These are phyloP conservation scores for Boletus rubropictus DNA, from an alignment of 768 basidiomycete genomes.

Conservation along the genomic window DNA sequence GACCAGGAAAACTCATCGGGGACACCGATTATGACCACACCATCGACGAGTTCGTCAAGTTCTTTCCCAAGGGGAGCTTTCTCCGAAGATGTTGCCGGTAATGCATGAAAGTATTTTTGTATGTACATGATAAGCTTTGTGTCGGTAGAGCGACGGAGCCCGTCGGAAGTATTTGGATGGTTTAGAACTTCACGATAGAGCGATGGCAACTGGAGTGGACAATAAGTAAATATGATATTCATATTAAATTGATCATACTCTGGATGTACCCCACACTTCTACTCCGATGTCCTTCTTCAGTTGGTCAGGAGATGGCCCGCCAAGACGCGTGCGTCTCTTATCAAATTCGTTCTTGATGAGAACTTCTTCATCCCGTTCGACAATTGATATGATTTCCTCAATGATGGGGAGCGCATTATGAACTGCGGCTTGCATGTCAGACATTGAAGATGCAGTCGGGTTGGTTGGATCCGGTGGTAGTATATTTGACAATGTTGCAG, in stretches of 20 bases:
- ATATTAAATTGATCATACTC: constrained; percentile 35
- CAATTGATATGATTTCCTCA: constrained; percentile 61
- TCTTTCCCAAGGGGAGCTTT: constrained; percentile 52
- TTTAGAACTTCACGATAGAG: constrained; percentile 78
- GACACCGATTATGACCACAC: constrained; percentile 68
- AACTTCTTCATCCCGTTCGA: constrained; percentile 59
- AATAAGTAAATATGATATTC: constrained; percentile 8
- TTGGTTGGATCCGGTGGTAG: constrained; percentile 74
- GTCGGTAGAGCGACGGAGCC: constrained; percentile 73
- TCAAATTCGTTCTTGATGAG: constrained; percentile 62
- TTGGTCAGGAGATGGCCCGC: constrained; percentile 54
- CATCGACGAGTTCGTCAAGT: constrained; percentile 66
- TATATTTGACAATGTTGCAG: constrained; percentile 54
- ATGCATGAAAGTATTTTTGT: constrained; percentile 52
- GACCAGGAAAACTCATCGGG: constrained; percentile 82
- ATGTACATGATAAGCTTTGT: constrained; percentile 65
- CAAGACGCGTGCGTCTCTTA: constrained; percentile 72
- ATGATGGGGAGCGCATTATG: constrained; percentile 66
- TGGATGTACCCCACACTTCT: constrained; percentile 59
- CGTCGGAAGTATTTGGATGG: constrained; percentile 74
- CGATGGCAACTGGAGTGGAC: constrained; percentile 49
- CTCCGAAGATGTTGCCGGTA: constrained; percentile 41
- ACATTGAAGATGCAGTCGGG: constrained; percentile 57
- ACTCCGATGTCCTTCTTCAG: constrained; percentile 57
- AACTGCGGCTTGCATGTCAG: constrained; percentile 53